These are phyloP conservation scores for Pythium periplocum DNA, from an alignment of 352 stramenopile species.

Conservation along the genomic window DNA sequence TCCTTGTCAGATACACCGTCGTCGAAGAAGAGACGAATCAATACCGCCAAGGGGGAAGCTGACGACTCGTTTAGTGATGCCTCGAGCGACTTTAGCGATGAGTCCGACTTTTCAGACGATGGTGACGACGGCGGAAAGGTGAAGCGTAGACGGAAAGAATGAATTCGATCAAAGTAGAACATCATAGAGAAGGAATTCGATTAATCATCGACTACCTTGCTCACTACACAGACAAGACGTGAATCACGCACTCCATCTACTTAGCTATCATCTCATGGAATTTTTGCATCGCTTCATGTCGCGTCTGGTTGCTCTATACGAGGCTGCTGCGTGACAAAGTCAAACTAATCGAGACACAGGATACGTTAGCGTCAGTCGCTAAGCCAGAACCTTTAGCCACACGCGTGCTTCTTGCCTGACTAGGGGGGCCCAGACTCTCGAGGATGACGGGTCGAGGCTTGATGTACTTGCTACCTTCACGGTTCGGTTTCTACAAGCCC, in stretches of 20 bases:
- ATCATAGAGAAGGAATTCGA: too few species aligned
- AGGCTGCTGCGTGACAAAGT: slow-evolving; percentile 21
- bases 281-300: background rate
- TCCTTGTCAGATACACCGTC: too few species aligned
- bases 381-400: background rate
- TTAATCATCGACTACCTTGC: too few species aligned
- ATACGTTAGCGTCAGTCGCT: slow-evolving; percentile 1
- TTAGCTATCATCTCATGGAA: background rate
- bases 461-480: slow-evolving; percentile 44
- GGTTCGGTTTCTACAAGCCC: slow-evolving; percentile 27
- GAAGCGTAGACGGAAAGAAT: slow-evolving; percentile 5
- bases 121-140: slow-evolving; percentile 6
- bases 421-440: slow-evolving; percentile 38
- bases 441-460: slow-evolving; percentile 52
- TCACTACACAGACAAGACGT: too few species aligned
- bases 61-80: slow-evolving; percentile 17
- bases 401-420: slow-evolving; percentile 27
- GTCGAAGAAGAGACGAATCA: too few species aligned
- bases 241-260: too few species aligned
- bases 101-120: slow-evolving; percentile 22
- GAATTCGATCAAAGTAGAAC: slow-evolving; percentile 1
- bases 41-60: background rate
- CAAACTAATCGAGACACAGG: slow-evolving; percentile 9
- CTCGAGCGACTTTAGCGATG: slow-evolving; percentile 34
- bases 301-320: slow-evolving; percentile 5